Evolutionary conservation across 805 yeast genomes (phyloP), one percentile per base, ranked within the genome.

Genomic region (Yamadazyma paraphyllophila): DNA sequence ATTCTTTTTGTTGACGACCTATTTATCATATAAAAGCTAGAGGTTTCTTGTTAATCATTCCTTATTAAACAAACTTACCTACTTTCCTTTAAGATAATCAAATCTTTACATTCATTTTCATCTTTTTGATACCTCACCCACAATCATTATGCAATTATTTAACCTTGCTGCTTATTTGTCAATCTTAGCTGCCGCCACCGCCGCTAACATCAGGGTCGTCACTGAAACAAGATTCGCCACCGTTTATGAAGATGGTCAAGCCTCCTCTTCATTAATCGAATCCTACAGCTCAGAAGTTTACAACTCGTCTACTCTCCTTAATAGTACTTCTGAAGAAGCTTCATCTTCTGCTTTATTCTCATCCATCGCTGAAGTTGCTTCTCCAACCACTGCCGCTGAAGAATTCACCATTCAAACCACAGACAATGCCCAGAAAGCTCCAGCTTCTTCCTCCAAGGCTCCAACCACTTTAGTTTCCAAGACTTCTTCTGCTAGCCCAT

Each of bases 61-160:
- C 11, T 39, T 15, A 30, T 10, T 39, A 10, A 27, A 11, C 34
- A 36, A 26, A 13, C 40, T 26, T 13, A 20, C 39, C 16, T 37
- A 36, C 32, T 26, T 33, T 45, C 42, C 32, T 37, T 37, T 13
- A 36, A n/a, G 10, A 16, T 6, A 16, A 36, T 10, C 39, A 20
- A 20, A 17, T 37, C 32, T 15, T 10, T 13, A 8, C n/a, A 14
- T 36, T 37, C 40, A 14, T 8, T 46, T 43, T 32, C 50, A 24
- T 44, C 39, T 43, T 27, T 36, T 44, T 37, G n/a, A 35, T 20
- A 29, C 24, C 31, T 15, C 9, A 32, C 15, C 14, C 13, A 15
- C 45, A 39, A 36, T 49, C 48, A 47, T 39, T 39, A 61, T 61
- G 65, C 58, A 56, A 51, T 56, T 60, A 44, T 46, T 53, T 6